Conservation (phyloP, 108 stramenopile species). For the Mediolabrus comicus region DNA sequence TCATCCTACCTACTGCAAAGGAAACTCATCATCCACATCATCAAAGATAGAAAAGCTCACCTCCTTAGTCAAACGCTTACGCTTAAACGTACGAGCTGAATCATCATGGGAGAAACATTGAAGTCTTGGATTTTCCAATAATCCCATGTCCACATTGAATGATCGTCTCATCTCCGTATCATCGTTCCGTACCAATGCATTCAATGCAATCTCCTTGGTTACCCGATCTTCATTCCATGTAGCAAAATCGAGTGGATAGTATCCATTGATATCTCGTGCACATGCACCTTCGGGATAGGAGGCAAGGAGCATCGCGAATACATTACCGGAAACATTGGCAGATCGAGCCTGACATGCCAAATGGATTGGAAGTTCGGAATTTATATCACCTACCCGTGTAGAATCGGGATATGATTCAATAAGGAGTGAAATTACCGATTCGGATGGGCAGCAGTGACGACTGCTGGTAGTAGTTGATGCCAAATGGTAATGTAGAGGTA, state of each 20-base stretch:
- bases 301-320: background rate
- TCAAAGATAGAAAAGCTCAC: background rate
- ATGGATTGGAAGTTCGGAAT: background rate
- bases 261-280: background rate
- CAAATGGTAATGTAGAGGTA: background rate
- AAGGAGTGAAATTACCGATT: background rate
- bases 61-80: background rate
- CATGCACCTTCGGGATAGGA: background rate
- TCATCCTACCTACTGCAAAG: too few species aligned
- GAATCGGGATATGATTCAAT: background rate
- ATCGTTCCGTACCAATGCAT: background rate
- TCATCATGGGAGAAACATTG: background rate
- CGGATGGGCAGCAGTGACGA: too few species aligned
- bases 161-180: background rate
- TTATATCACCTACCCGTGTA: background rate
- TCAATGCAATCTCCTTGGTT: background rate
- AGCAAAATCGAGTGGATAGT: background rate
- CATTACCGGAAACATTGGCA: background rate
- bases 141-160: background rate
- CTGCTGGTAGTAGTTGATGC: background rate
- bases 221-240: background rate
- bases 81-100: background rate
- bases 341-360: conserved; percentile 3
- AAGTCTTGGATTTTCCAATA: background rate
- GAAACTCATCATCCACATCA: background rate